Evolutionary conservation across 1,284 basidiomycete genomes (phyloP).

Genomic region (Hemileccinum hortonii): DNA sequence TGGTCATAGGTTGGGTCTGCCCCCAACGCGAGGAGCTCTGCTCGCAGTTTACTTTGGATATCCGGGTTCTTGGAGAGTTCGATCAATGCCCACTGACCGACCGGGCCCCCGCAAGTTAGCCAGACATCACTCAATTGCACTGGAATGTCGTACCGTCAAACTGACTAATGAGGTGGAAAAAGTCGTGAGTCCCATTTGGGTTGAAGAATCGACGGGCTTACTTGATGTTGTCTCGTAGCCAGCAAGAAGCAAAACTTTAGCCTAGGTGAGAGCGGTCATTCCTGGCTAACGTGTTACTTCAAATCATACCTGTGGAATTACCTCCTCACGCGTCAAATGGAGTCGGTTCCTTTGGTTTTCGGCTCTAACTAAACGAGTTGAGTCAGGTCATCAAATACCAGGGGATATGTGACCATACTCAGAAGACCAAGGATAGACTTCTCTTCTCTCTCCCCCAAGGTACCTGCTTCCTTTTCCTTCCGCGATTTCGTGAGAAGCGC

Average conservation of each 20-base stretch:
- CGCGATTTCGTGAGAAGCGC: conserved; percentile 45
- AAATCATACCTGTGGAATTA: conserved; percentile 18
- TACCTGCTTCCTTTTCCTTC: conserved; percentile 38
- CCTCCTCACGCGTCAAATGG: conserved; percentile 22
- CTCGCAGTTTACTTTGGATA: conserved; percentile 28
- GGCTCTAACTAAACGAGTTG: conserved; percentile 14
- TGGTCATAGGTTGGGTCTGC: conserved; percentile 29
- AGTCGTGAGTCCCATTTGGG: not conserved
- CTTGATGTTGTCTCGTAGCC: conserved; percentile 33
- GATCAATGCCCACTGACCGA: conserved; percentile 31
- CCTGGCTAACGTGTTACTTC: not conserved
- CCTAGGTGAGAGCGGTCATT: conserved; percentile 12
- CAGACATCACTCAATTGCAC: not conserved
- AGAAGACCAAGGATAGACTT: conserved; percentile 48
- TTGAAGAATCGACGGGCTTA: conserved; percentile 7
- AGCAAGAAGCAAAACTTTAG: conserved; percentile 30
- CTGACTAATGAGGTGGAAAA: conserved; percentile 15
- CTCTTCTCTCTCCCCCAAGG: conserved; percentile 35
- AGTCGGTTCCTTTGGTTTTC: conserved; percentile 9
- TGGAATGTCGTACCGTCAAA: conserved; percentile 16
- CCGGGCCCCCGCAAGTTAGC: not conserved
- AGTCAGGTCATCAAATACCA: not conserved
- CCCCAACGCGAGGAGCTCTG: conserved; percentile 26
- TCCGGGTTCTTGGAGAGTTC: conserved; percentile 26
- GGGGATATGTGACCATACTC: conserved; percentile 7